A percentile compares a stretch with the other conserved stretches of the same genome.
phyloP scores from a whole-genome alignment of 2,329 filamentous ascomycete species.

The Plenodomus tracheiphilus region DNA sequence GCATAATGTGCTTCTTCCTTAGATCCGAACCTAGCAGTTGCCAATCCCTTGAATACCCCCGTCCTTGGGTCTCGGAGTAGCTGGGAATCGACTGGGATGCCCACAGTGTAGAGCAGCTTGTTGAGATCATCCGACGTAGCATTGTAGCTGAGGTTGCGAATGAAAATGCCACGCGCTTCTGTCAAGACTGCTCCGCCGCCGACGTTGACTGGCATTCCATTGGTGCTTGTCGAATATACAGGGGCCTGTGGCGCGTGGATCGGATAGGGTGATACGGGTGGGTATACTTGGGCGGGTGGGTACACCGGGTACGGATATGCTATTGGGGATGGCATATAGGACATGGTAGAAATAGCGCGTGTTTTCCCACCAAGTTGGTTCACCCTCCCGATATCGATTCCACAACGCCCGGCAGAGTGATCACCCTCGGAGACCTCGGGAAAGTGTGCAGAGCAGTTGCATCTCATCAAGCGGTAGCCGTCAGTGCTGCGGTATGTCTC shows the following conservation, averaged over 20 bases:
- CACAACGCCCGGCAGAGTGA: slow-evolving; percentile 35
- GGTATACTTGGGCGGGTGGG: slow-evolving; percentile 22
- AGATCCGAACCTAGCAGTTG: slow-evolving; percentile 36
- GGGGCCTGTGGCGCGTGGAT: slow-evolving; percentile 22
- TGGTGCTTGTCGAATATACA: slow-evolving; percentile 35
- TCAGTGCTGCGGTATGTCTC: slow-evolving; percentile 32
- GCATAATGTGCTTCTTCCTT: slow-evolving; percentile 37
- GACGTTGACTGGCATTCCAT: slow-evolving; percentile 43
- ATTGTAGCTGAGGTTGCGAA: slow-evolving; percentile 36
- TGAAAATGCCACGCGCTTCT: slow-evolving; percentile 44
- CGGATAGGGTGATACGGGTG: slow-evolving; percentile 19
- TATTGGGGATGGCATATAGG: slow-evolving; percentile 22
- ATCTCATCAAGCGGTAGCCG: slow-evolving; percentile 34
- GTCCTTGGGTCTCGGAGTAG: slow-evolving; percentile 29
- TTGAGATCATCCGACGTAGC: slow-evolving; percentile 30
- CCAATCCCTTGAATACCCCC: slow-evolving; percentile 36
- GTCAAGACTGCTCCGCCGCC: slow-evolving; percentile 40
- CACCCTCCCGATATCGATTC: slow-evolving; percentile 34
- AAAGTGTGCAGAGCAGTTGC: slow-evolving; percentile 40
- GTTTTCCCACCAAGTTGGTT: slow-evolving; percentile 21
- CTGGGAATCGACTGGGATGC: slow-evolving; percentile 28
- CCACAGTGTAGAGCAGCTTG: slow-evolving; percentile 29
- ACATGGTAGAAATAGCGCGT: slow-evolving; percentile 9
- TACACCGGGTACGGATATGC: slow-evolving; percentile 30
- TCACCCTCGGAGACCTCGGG: slow-evolving; percentile 23